Evolutionary conservation across 2,329 filamentous ascomycete genomes (phyloP), one percentile per base, ranked within the genome.

Genomic region (Periconia sp.): DNA sequence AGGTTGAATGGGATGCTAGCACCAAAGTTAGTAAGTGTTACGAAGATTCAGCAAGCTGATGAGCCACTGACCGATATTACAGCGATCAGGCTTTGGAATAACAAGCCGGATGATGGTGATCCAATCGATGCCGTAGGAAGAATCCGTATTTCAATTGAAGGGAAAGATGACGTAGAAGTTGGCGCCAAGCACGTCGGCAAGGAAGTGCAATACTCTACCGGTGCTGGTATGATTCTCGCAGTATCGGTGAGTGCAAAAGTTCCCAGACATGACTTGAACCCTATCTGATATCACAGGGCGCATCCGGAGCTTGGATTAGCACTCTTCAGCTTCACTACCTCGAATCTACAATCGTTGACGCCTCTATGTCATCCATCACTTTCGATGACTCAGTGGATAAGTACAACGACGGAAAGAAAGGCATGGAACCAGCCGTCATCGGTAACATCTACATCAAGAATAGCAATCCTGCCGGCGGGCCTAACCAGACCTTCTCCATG

Each of bases 71-170:
- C 8, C 11, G 7, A 31, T 13, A 7, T 9, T 8, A 7, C 28
- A 31, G 28, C 11, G 8, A 8, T 8, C 13, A 8, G 15, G 28
- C 8, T 40, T 5, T 40, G 37, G 37, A 33, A 33, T 29, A 40
- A 40, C 37, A 40, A 40, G 37, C 37, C 37, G 5, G 37, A 40
- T 33, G 37, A 40, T 24, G 37, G 37, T 18, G 37, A 40, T 21
- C 28, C 37, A 40, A 33, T 40, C 12, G 37, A 40, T 16, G 37
- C 37, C 22, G 37, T 40, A 10, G 37, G 37, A 4, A 23, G 21
- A 17, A 40, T 40, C 13, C 11, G 5, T 6, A 17, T 40, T 19
- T 17, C 8, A 11, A 4, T 15, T 18, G 37, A 33, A 7, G 37
- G 37, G n/a, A 12, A 40, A 21, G 19, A 32, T 6, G 16, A 24